Evolutionary conservation across 345 rosid species (phyloP), one percentile per base, ranked within the genome.

Genomic region (Fremontodendron californicum): DNA sequence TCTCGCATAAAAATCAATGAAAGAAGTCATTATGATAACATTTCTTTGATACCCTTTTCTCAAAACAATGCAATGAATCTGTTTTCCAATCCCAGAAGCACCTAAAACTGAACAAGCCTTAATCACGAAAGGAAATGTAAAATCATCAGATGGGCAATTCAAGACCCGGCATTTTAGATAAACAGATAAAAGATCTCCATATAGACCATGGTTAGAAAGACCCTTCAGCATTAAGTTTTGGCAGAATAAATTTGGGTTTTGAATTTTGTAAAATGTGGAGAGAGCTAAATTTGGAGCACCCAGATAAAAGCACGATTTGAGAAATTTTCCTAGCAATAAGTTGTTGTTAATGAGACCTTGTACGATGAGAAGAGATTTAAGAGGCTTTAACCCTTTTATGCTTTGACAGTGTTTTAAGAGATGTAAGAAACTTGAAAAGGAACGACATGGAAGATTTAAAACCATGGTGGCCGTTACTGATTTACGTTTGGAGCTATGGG

Each of bases 1-100:
- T 80, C 86, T 89, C 1, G 86, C 86, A 77, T 87, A 89, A 75
- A 85, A 83, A 80, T 82, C 87, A 78, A 89, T 81, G 21, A 89
- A 79, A 39, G 86, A 83, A 73, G 89, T 89, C 57, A 77, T 77
- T 31, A 83, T 79, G 51, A 82, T 82, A 19, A 82, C 77, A 83
- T 87, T 85, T 77, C 71, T 63, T 1, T 71, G 86, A 73, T 66
- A 83, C 69, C 90, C 87, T 62, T 51, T 75, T 81, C 84, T 81
- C 77, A 89, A 78, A 76, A 86, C 89, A 69, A 80, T 75, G 78
- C 86, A 78, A 61, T 82, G 90, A 68, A 85, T 55, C 84, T 68
- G 79, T 76, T 78, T 80, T 19, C 86, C 88, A 35, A 75, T 64
- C 31, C 69, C 37, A 65, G 81, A 75, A 23, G 75, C 76, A 18